These are phyloP conservation scores for Viola odorata DNA, from an alignment of 345 rosid genomes.

Conservation along the genomic window DNA sequence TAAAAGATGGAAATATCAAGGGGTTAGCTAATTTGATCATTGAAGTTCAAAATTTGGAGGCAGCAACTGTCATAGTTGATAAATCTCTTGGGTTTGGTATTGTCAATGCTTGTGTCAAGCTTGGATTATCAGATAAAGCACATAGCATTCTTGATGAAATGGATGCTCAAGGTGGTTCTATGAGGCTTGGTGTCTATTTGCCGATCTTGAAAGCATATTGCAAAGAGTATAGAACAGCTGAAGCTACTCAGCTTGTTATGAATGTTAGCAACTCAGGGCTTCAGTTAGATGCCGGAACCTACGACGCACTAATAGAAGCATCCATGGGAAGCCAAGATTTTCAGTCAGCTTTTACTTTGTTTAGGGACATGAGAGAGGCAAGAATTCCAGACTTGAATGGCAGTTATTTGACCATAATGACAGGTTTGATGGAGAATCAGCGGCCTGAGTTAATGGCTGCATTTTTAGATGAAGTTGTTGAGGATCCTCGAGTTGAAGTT, in stretches of 20 bases:
- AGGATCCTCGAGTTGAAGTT: slow-evolving; percentile 81
- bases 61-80: slow-evolving; percentile 24
- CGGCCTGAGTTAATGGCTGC: slow-evolving; percentile 44
- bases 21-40: slow-evolving; percentile 59
- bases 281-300: slow-evolving; percentile 54
- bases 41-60: slow-evolving; percentile 70
- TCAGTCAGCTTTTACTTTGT: slow-evolving; percentile 78
- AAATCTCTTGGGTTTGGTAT: slow-evolving; percentile 66
- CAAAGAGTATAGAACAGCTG: slow-evolving; percentile 76
- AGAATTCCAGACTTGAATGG: slow-evolving; percentile 57
- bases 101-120: slow-evolving; percentile 63
- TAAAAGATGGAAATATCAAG: slow-evolving; percentile 53
- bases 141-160: slow-evolving; percentile 77
- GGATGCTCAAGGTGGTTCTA: slow-evolving; percentile 57
- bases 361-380: slow-evolving; percentile 82
- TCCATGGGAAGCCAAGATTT: slow-evolving; percentile 92
- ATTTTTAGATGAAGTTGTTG: slow-evolving; percentile 82
- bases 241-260: slow-evolving; percentile 85
- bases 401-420: slow-evolving; percentile 82
- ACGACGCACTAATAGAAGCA: slow-evolving; percentile 67
- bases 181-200: slow-evolving; percentile 71
- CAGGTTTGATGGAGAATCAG: slow-evolving; percentile 45
- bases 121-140: slow-evolving; percentile 77
- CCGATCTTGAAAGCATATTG: slow-evolving; percentile 82
- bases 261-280: slow-evolving; percentile 68